Evolutionary conservation across 768 basidiomycete genomes (phyloP).

Genomic region (Mycena chlorophos): DNA sequence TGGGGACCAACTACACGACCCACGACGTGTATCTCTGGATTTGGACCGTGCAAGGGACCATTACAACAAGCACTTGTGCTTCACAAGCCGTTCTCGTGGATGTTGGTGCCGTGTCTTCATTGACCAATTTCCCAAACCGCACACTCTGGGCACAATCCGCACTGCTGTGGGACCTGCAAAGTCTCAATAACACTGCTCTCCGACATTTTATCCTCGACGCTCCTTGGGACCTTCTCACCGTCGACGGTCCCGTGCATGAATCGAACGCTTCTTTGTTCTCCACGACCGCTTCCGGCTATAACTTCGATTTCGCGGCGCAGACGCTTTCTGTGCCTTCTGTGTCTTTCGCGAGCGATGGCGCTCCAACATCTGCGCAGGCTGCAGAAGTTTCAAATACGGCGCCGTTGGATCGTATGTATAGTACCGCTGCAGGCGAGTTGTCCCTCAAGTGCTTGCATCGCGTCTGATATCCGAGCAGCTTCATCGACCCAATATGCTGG

Average conservation of each 20-base stretch:
- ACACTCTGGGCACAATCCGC: constrained; percentile 60
- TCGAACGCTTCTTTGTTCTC: constrained; percentile 37
- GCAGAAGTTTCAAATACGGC: constrained; percentile 41
- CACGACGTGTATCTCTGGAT: constrained; percentile 47
- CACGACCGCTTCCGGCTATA: constrained; percentile 49
- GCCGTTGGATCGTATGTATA: constrained; percentile 59
- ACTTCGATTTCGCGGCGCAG: constrained; percentile 61
- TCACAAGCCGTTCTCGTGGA: constrained; percentile 57
- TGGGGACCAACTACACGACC: constrained; percentile 47
- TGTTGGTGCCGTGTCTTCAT: constrained; percentile 46
- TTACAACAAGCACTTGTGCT: constrained; percentile 47
- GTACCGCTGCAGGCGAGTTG: constrained; percentile 54
- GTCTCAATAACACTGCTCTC: constrained; percentile 28
- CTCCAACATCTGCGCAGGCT: constrained; percentile 48
- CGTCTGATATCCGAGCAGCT: constrained; percentile 38
- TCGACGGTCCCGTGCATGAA: constrained; percentile 42
- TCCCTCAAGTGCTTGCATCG: neutral
- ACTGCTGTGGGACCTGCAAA: constrained; percentile 55
- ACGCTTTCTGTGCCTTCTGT: constrained; percentile 44
- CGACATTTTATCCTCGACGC: constrained; percentile 49
- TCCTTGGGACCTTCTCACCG: constrained; percentile 46
- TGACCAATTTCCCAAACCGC: constrained; percentile 44
- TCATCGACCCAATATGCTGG: constrained; percentile 53
- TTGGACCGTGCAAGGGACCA: constrained; percentile 50
- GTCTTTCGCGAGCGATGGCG: constrained; percentile 47